Percentiles rank a stretch among this genome's conserved stretches.
These are phyloP conservation scores for Pseudogymnoascus sp. DNA, from an alignment of 2,329 filamentous ascomycete species.

Conservation along the genomic window DNA sequence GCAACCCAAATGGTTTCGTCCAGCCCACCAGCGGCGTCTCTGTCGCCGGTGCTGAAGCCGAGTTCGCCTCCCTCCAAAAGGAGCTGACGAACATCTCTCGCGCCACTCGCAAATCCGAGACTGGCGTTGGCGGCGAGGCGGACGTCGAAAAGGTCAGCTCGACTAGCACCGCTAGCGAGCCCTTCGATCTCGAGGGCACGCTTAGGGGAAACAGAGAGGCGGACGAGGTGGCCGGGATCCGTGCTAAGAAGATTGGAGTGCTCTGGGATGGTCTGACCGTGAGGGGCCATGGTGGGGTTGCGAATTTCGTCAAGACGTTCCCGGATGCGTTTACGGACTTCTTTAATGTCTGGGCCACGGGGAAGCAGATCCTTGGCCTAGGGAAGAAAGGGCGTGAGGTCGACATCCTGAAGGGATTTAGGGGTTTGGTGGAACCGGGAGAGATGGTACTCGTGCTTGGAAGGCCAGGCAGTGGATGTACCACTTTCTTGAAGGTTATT, in stretches of 20 bases:
- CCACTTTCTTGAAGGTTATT: slow-evolving; percentile 62
- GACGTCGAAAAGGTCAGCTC: slow-evolving; percentile 55
- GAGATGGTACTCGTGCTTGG: slow-evolving; percentile 67
- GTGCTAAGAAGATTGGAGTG: slow-evolving; percentile 70
- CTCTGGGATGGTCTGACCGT: slow-evolving; percentile 74
- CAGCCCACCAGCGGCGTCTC: slow-evolving; percentile 45
- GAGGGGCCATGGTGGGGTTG: slow-evolving; percentile 64
- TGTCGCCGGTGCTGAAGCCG: slow-evolving; percentile 59
- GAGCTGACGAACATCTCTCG: slow-evolving; percentile 53
- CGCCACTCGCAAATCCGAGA: slow-evolving; percentile 42
- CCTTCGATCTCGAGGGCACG: slow-evolving; percentile 69
- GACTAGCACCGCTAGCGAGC: slow-evolving; percentile 38
- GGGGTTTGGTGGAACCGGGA: slow-evolving; percentile 64
- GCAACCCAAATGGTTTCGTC: slow-evolving; percentile 43
- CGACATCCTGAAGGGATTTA: slow-evolving; percentile 57
- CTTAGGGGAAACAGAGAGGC: slow-evolving; percentile 65
- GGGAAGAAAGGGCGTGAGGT: slow-evolving; percentile 50
- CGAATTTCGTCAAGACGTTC: slow-evolving; percentile 66
- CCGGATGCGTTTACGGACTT: slow-evolving; percentile 59
- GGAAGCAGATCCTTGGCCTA: slow-evolving; percentile 44
- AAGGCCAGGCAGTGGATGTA: slow-evolving; percentile 62
- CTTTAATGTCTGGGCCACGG: slow-evolving; percentile 50
- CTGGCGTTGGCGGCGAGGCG: slow-evolving; percentile 33
- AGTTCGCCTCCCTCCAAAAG: slow-evolving; percentile 61
- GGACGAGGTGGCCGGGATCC: slow-evolving; percentile 70